Base-by-base conservation (phyloP, 441 rosid species). In the Gossypium aridum region DNA sequence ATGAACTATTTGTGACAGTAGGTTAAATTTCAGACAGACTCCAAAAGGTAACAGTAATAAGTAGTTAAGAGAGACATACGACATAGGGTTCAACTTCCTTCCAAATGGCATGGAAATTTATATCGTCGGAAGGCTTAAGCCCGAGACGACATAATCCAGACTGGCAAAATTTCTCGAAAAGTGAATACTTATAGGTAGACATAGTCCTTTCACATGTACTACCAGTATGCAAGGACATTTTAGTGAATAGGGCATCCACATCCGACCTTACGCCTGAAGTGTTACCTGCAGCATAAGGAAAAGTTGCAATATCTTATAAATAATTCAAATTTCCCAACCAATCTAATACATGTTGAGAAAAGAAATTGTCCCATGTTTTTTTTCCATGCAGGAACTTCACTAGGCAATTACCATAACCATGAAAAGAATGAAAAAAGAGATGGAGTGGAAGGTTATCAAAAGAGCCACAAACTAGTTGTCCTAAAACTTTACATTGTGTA, bases 111-210 rank as follows among this genome's bases (percentile, higher is more conserved):
- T 14, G 74, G 63, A 92, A 68, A 86, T 86, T 78, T 45, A 79
- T 84, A 80, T 85, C 87, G 78, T 54, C 83, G 71, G 77, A 79
- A 64, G 83, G 88, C 64, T 84, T 76, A 75, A 94, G 88, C 76
- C 83, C 87, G 60, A 92, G 91, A 74, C 87, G 88, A 57, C 86
- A 81, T 74, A 94, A 81, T 75, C 94, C 99, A 67, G 96, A 87
- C 81, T 54, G 56, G 73, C 87, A 77, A 73, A 87, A 92, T 77
- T 86, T 86, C 84, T 86, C 85, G 73, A 90, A 91, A 34, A 86
- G 87, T 17, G 84, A 75, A 82, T 23, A 86, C 49, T 80, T 86
- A 73, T 83, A 80, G 10, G 75, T 75, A 31, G 70, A 72, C 43
- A 60, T 68, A 64, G 76, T 65, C 69, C 43, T 73, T 67, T 79